A percentile compares a stretch with the other conserved stretches of the same genome.
Conservation (phyloP, 257 asterid species). For the Knoxia roxburghii region DNA sequence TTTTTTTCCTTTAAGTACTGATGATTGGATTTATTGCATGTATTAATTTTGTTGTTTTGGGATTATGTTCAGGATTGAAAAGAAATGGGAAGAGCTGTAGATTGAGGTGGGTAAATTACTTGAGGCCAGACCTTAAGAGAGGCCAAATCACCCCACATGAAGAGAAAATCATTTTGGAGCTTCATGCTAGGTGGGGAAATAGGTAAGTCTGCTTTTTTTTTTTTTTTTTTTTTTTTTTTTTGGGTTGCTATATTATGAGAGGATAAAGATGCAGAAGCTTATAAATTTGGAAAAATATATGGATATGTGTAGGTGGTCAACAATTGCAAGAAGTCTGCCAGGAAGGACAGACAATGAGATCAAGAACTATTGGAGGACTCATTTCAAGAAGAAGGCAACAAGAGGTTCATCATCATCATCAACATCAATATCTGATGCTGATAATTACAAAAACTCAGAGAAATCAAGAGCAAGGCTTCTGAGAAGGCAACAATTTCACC, state of each 20-base stretch:
- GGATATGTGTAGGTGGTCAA: constrained; percentile 55
- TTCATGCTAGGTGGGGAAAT: constrained; percentile 90
- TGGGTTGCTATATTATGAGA: too few species aligned
- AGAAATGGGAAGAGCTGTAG: constrained; percentile 94
- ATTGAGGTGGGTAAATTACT: constrained; percentile 89
- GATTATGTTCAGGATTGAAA: constrained; percentile 48
- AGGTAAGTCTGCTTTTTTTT: constrained; percentile 36
- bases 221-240: neutral
- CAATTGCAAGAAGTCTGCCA: constrained; percentile 76
- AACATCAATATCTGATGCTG: constrained; percentile 15
- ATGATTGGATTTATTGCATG: neutral
- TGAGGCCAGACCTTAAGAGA: constrained; percentile 93
- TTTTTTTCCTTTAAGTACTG: too few species aligned
- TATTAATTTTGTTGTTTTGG: neutral
- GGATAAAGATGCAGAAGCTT: too few species aligned
- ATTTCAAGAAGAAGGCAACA: constrained; percentile 61
- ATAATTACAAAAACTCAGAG: constrained; percentile 20
- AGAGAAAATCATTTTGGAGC: constrained; percentile 61
- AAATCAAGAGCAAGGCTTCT: constrained; percentile 41
- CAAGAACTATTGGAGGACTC: constrained; percentile 86
- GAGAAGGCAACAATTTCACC: constrained; percentile 59
- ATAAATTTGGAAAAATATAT: neutral
- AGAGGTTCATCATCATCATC: too few species aligned
- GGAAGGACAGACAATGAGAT: constrained; percentile 85
- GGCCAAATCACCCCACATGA: constrained; percentile 87